These are phyloP conservation scores for Botrytis hyacinthi DNA, from an alignment of 2,329 filamentous ascomycete genomes.

Conservation along the genomic window DNA sequence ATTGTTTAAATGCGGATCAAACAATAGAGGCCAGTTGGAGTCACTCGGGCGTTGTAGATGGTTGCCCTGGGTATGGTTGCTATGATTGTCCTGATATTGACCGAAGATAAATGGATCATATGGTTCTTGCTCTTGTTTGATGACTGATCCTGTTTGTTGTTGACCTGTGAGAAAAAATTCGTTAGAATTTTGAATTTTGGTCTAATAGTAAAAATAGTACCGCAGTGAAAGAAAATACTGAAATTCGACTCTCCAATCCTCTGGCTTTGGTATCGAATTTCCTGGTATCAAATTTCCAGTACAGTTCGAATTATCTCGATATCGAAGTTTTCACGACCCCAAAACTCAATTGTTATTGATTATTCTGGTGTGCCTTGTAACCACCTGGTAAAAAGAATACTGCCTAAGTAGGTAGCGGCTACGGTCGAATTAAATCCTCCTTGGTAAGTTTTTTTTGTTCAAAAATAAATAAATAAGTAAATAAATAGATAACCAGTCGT, in stretches of 20 bases:
- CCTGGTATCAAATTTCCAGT: neutral
- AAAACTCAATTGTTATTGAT: neutral
- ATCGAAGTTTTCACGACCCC: neutral
- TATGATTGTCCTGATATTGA: constrained; percentile 10
- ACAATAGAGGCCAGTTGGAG: neutral
- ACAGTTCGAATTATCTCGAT: neutral
- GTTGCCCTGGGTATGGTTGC: neutral
- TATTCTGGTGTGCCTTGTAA: neutral
- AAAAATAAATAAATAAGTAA: neutral
- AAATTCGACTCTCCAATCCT: neutral
- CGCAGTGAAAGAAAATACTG: neutral
- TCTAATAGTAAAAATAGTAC: neutral
- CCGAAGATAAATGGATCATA: constrained; percentile 8
- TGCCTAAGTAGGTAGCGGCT: neutral
- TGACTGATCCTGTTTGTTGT: constrained; percentile 11
- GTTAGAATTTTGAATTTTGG: neutral
- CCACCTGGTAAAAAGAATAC: neutral
- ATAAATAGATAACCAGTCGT: neutral
- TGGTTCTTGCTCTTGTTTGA: constrained; percentile 19
- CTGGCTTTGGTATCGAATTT: neutral
- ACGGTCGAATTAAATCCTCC: neutral
- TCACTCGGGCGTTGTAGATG: constrained; percentile 3
- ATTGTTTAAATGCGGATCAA: constrained; percentile 3
- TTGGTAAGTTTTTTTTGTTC: neutral
- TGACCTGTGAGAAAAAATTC: neutral